Base-by-base conservation (phyloP, 768 basidiomycete species). In the Boletus edulis region DNA sequence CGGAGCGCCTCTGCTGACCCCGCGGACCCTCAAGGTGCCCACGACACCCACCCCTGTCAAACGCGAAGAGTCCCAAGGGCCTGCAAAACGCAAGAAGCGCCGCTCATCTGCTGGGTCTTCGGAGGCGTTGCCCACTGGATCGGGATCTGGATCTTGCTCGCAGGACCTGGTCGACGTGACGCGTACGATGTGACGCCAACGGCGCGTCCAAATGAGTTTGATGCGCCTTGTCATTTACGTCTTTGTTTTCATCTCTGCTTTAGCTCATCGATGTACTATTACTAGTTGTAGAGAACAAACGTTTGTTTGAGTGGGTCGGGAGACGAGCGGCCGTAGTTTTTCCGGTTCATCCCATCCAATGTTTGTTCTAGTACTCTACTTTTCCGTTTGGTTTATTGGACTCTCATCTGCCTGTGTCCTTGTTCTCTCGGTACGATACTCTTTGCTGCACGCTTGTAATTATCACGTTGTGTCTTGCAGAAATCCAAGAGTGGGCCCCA, bases 1-100 rank as follows among this genome's bases (percentile, higher is more conserved):
- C 15, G 14, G 17, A 15, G 8, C 5, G 3, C 10, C 31, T 15
- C 24, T 15, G 18, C 18, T 14, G 41, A 18, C 13, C 17, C 14
- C 11, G 22, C 32, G 17, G 37, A 35, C 10, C 6, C 3, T 34
- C 24, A 15, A 32, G 15, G 46, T 12, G 20, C 41, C 52, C 11
- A 37, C 9, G 4, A 63, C 56, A 0, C 50, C 52, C 1, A 40
- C 46, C 5, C 29, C 54, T 10, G 29, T n/a, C 42, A 42, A 43
- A 43, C 57, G 46, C 20, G 52, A 42, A 15, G 60, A 46, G 20
- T 49, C 32, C 3, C 54, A 54, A 20, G 52, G 41, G 12, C 60
- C 52, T 3, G 5, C 31, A 18, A 62, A 49, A 35, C 61, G 65
- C 46, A 62, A 49, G 58, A 62, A 54, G 61, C 49, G 14, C 39